phyloP scores from a whole-genome alignment of 306 rosid genomes.

The Cicer arietinum region DNA sequence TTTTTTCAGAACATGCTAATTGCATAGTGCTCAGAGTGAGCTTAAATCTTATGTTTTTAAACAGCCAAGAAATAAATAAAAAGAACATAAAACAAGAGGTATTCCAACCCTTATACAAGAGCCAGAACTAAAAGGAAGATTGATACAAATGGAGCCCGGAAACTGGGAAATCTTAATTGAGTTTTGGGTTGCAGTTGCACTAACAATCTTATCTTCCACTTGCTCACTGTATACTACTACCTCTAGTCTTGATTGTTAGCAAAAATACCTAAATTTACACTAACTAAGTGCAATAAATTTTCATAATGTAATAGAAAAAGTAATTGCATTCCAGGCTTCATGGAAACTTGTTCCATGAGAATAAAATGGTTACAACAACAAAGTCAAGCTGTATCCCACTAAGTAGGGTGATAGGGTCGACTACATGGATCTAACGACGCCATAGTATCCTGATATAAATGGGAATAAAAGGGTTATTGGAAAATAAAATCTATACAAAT shows the following conservation, averaged over 20 bases:
- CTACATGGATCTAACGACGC: too few relatives aligned
- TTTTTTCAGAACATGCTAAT: conserved; percentile 12
- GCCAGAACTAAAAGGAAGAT: neutral
- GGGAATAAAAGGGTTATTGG: neutral
- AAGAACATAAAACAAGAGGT: neutral
- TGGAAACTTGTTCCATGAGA: neutral
- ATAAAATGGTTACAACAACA: neutral
- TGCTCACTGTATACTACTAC: neutral
- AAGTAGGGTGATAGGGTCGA: too few relatives aligned
- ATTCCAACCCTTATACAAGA: neutral
- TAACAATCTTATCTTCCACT: conserved; percentile 18
- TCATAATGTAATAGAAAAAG: neutral
- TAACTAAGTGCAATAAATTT: neutral
- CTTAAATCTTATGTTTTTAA: conserved; percentile 7
- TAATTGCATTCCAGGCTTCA: neutral
- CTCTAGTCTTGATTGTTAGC: conserved; percentile 3
- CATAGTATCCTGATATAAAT: too few relatives aligned
- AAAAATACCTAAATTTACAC: neutral
- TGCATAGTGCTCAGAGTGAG: conserved; percentile 36
- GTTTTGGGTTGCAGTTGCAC: conserved; percentile 38
- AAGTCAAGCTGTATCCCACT: too few relatives aligned
- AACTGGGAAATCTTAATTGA: neutral
- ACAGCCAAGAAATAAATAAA: neutral
- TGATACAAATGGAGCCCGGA: neutral
- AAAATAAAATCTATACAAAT: neutral